phyloP scores from a whole-genome alignment of 257 asterid genomes.

The Primulina eburnea region DNA sequence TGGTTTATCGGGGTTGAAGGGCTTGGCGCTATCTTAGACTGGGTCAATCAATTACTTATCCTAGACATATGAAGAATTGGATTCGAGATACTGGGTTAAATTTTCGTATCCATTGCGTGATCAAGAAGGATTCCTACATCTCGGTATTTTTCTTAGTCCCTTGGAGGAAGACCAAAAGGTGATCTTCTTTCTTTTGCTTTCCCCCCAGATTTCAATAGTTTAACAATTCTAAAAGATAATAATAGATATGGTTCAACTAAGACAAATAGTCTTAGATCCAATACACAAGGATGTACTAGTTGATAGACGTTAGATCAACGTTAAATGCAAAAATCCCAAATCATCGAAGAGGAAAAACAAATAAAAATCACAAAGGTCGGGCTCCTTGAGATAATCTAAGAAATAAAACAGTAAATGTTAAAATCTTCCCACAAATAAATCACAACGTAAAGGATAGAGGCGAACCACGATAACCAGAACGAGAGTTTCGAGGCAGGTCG shows the following conservation, averaged over 20 bases:
- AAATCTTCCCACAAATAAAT: background rate
- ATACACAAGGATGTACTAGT: background rate
- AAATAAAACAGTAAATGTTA: background rate
- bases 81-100: background rate
- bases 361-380: slow-evolving; percentile 4
- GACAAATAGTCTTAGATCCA: background rate
- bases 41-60: background rate
- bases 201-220: background rate
- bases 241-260: too few species aligned
- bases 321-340: background rate
- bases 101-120: too few species aligned
- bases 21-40: background rate
- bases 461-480: slow-evolving; percentile 64
- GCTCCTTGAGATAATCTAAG: slow-evolving; percentile 12
- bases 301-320: background rate
- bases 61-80: background rate
- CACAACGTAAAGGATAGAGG: slow-evolving; percentile 12
- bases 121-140: too few species aligned
- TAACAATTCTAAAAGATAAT: too few species aligned
- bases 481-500: slow-evolving; percentile 64
- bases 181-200: too few species aligned
- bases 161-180: background rate
- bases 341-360: background rate
- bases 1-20: background rate
- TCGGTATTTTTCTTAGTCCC: background rate